Evolutionary conservation across 192 early-diverging fungal genomes (phyloP), one percentile per base, ranked within the genome.

Genomic region (Coemansia sp.): DNA sequence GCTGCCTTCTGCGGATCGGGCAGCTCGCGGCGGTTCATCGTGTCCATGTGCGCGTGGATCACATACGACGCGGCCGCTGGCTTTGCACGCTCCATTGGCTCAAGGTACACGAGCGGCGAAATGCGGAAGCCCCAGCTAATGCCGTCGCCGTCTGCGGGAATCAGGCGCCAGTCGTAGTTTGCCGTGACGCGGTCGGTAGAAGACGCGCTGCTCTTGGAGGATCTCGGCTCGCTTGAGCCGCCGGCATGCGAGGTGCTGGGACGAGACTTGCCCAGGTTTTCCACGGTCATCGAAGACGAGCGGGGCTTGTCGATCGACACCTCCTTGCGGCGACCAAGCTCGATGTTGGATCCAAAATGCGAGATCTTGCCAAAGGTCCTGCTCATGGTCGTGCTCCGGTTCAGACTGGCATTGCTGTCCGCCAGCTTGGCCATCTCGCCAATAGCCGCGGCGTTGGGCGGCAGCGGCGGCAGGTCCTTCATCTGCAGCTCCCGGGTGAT

Each of bases 401-500:
- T 27, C 14, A 42, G 24, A 30, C 62, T 70, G 14, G 51, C 34
- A 2, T 25, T 55, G 1, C 14, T n/a, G 39, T 39, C 32, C 4
- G 47, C 45, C 64, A 58, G 19, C 48, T 52, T 57, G 3, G 64
- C 30, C 20, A 65, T 57, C 9, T 58, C 28, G 64, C 57, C 54
- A 29, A 78, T 61, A 50, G 72, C 69, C 0, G 66, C 51, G 14
- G 75, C 75, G 39, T 73, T 72, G 39, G 67, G 67, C 22, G 76
- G 76, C 34, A 79, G 71, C 30, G 76, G 76, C 67, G 76, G 76
- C 22, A 79, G 45, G 47, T 79, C 76, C 64, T 79, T 79, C 70
- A 79, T 72, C 58, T 69, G 67, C 13, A 79, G 60, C 50, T 79
- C 76, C 11, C 71, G 67, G 6, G 76, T 66, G 22, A 58, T 57